phyloP scores from a whole-genome alignment of 2,329 filamentous ascomycete species.

The Trichoderma atrobrunneum region DNA sequence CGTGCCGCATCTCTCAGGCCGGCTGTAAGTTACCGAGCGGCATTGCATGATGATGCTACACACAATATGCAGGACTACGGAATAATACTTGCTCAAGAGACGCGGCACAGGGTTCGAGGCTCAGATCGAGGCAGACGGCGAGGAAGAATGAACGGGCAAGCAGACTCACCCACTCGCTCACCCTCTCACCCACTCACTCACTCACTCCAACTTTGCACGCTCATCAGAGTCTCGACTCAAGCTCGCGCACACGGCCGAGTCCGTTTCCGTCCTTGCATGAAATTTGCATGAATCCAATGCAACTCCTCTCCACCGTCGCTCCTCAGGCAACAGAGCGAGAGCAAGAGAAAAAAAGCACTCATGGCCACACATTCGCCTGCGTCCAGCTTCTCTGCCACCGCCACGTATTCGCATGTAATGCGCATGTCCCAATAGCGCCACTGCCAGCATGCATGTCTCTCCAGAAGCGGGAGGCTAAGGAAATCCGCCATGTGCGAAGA shows the following conservation, averaged over 20 bases:
- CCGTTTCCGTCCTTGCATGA: not conserved
- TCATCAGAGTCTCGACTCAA: not conserved
- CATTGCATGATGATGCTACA: not conserved
- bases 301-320: not conserved
- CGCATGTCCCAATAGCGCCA: not conserved
- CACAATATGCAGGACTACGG: not conserved
- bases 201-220: not conserved
- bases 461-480: not conserved
- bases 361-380: not conserved
- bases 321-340: not conserved
- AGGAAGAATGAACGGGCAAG: not conserved
- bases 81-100: not conserved
- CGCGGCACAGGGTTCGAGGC: not conserved
- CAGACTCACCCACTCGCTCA: not conserved
- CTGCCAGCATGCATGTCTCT: conserved; percentile 14
- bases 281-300: conserved; percentile 9
- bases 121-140: not conserved
- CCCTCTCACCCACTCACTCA: not conserved
- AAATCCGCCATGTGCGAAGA: not conserved
- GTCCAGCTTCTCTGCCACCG: conserved; percentile 11
- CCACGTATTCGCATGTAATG: conserved; percentile 17
- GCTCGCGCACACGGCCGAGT: not conserved
- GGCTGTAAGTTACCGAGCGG: not conserved
- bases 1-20: conserved; percentile 1
- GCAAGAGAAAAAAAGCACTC: not conserved